Base-by-base conservation (phyloP, 768 basidiomycete genomes). In the Suillus tomentosus region DNA sequence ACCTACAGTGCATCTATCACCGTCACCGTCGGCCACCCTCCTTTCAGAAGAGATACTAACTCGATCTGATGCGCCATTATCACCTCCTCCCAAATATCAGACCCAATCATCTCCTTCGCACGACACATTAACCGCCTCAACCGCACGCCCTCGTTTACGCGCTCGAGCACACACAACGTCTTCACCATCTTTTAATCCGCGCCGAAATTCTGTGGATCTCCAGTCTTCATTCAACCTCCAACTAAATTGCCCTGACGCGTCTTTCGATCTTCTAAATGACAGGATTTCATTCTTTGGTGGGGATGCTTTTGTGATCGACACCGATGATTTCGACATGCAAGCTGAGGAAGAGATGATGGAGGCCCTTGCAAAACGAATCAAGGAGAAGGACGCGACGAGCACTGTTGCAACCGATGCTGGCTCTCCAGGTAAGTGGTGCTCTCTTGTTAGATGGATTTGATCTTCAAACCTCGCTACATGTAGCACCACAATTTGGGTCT, bases 181-280 rank as follows among this genome's bases (percentile, higher is more conserved):
- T 27, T 56, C 60, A 9, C 37, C 50, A 39, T 15, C 59, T 9
- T 60, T 51, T 43, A 71, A 74, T 62, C 69, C 71, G 1, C 71
- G 71, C n/a, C 71, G 77, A 11, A 54, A 62, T 11, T 78, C 77
- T 2, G 70, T 77, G 47, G 77, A 78, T 62, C 65, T 78, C 31
- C 74, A 78, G 24, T 71, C 77, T 36, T 76, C 76, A 1, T 77
- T 78, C 66, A 72, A 72, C 61, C 66, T 76, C 55, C 77, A 76
- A 47, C 66, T 78, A 60, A 72, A 76, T 59, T 74, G 71, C 11
- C 67, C 69, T 3, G 77, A 78, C 15, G 72, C 74, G 67, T 76
- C 76, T 13, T 78, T 78, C 34, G 75, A 78, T 61, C 65, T 77
- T 43, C 60, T 78, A 39, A 78, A 78, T 65, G 77, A 78, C 65